Conservation (phyloP, 306 rosid genomes). For the Cyamopsis tetragonoloba region DNA sequence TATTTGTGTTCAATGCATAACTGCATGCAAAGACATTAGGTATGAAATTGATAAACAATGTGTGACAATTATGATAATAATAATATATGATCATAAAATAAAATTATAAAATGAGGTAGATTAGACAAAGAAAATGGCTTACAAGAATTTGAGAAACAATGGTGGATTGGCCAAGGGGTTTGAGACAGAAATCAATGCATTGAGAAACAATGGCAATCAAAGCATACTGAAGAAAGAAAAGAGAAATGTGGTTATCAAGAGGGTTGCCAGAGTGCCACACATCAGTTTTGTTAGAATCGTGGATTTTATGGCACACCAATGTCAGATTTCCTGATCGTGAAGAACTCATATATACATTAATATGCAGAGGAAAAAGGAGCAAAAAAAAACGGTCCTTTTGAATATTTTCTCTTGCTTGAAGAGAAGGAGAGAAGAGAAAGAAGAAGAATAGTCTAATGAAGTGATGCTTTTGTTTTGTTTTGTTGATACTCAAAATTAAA, state of each 20-base stretch:
- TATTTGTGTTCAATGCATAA: too few species aligned
- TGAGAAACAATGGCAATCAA: slow-evolving; percentile 25
- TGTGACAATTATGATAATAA: not conserved
- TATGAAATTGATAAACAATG: too few species aligned
- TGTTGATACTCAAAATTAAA: too few species aligned
- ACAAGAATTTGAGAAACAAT: slow-evolving; percentile 54
- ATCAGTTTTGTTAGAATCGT: not conserved
- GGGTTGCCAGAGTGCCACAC: slow-evolving; percentile 26
- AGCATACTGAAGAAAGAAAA: slow-evolving; percentile 43
- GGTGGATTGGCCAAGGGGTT: slow-evolving; percentile 49
- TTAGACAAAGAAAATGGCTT: too few species aligned
- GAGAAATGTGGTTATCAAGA: slow-evolving; percentile 24
- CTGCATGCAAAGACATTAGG: too few species aligned
- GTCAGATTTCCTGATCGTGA: slow-evolving; percentile 15
- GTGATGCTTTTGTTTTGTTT: too few species aligned
- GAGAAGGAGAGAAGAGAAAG: not conserved
- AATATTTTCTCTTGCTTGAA: not conserved
- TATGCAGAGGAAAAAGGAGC: not conserved
- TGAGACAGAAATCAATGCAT: slow-evolving; percentile 29
- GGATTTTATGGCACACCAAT: slow-evolving; percentile 37
- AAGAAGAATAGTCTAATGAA: not conserved
- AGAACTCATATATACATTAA: not conserved
- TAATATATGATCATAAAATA: not conserved
- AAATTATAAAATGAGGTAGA: not conserved
- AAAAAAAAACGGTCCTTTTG: not conserved